Evolutionary conservation across 257 asterid genomes (phyloP).

Genomic region (Eustoma russellianum): DNA sequence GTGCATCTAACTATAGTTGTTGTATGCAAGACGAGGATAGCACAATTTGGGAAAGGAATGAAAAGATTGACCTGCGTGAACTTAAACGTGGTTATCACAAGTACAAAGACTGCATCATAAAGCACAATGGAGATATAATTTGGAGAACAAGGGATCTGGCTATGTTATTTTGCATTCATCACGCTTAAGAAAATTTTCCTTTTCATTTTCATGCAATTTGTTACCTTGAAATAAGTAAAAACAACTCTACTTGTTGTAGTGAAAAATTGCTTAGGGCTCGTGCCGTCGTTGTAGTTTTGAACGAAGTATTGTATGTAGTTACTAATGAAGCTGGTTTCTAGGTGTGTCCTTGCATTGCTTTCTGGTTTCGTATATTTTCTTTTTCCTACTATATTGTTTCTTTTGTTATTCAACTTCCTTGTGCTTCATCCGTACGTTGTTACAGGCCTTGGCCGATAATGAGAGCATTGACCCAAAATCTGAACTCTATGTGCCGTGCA

Average conservation of each 20-base stretch:
- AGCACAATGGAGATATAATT: conserved; percentile 66
- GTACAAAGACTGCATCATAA: conserved; percentile 64
- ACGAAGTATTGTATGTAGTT: conserved; percentile 54
- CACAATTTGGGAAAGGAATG: conserved; percentile 57
- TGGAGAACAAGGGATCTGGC: conserved; percentile 48
- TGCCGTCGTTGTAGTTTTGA: conserved; percentile 66
- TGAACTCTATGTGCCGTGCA: conserved; percentile 60
- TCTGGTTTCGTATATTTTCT: neutral
- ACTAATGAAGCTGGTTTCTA: conserved; percentile 71
- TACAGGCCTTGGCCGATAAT: conserved; percentile 58
- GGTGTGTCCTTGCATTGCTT: conserved; percentile 32
- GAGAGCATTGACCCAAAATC: conserved; percentile 47
- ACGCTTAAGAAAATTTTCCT: no score
- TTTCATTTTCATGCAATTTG: no score
- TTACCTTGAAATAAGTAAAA: conserved; percentile 9
- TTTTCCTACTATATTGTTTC: neutral
- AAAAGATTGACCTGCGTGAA: no score
- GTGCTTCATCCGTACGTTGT: neutral
- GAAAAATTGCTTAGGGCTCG: conserved; percentile 71
- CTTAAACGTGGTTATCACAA: conserved; percentile 61
- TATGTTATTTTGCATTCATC: conserved; percentile 7
- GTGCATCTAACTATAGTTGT: neutral
- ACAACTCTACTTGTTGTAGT: no score
- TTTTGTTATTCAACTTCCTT: conserved; percentile 1
- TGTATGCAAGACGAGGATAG: conserved; percentile 63